These are phyloP conservation scores for Alternaria dauci DNA, from an alignment of 2,329 filamentous ascomycete genomes.

Conservation along the genomic window DNA sequence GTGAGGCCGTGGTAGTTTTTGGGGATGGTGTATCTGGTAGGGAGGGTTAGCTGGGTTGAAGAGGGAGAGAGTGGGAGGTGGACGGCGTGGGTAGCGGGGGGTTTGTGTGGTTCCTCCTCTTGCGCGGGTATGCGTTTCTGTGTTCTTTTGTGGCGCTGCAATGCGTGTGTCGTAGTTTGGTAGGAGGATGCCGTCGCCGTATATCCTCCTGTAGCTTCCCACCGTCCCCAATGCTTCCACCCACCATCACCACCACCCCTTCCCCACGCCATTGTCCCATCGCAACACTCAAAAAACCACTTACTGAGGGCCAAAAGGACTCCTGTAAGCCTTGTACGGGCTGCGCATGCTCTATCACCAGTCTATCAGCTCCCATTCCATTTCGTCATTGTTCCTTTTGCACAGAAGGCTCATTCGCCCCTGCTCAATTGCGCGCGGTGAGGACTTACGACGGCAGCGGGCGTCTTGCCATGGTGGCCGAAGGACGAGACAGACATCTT, in stretches of 20 bases:
- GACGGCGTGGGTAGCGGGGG: neutral
- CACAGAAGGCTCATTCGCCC: no score
- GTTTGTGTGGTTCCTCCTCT: neutral
- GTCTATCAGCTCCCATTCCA: slow-evolving; percentile 22
- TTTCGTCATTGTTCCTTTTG: slow-evolving; percentile 6
- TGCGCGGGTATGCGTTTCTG: no score
- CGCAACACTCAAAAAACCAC: slow-evolving; percentile 30
- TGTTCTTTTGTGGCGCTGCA: no score
- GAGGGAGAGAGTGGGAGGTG: neutral
- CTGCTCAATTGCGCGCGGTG: neutral
- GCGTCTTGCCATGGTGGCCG: slow-evolving; percentile 36
- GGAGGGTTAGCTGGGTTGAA: slow-evolving; percentile 22
- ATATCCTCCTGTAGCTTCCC: neutral
- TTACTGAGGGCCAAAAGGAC: slow-evolving; percentile 67
- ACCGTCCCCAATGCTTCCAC: neutral
- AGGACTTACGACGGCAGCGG: slow-evolving; percentile 41
- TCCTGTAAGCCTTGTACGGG: slow-evolving; percentile 61
- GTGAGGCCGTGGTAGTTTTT: slow-evolving; percentile 61
- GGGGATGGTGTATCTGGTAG: slow-evolving; percentile 59
- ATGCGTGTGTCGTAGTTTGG: no score
- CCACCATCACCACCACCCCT: neutral
- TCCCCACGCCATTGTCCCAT: neutral
- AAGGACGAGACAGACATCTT: slow-evolving; percentile 29
- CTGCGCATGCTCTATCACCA: slow-evolving; percentile 42
- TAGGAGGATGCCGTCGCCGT: neutral